phyloP scores from a whole-genome alignment of 331 rosid genomes.

The Quercus tomentella region DNA sequence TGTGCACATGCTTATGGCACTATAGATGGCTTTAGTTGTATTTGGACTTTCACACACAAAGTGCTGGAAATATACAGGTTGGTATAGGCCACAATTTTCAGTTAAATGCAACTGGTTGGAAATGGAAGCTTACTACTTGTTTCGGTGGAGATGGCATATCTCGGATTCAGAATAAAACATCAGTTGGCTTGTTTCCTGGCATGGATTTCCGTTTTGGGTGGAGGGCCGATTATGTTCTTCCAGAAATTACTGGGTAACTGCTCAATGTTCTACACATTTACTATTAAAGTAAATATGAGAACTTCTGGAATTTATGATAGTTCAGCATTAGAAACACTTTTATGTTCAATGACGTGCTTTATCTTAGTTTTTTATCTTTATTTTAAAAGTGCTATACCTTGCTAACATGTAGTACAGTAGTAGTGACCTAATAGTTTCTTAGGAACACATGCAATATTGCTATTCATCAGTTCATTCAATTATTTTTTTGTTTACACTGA shows the following conservation, averaged over 20 bases:
- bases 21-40: background rate
- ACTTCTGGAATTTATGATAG: constrained; percentile 1
- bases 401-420: background rate
- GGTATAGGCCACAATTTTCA: constrained; percentile 89
- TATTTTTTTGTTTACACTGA: background rate
- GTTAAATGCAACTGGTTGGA: constrained; percentile 89
- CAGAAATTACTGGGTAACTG: constrained; percentile 84
- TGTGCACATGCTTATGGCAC: background rate
- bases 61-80: constrained; percentile 50
- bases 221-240: constrained; percentile 94
- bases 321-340: background rate
- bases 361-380: background rate
- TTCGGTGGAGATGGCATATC: constrained; percentile 94
- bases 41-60: background rate
- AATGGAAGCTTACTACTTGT: constrained; percentile 96
- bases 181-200: constrained; percentile 78
- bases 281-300: background rate
- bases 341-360: background rate
- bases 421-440: background rate
- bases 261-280: constrained; percentile 14
- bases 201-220: constrained; percentile 89
- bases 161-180: constrained; percentile 74
- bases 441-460: background rate
- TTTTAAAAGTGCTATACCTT: background rate
- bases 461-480: background rate